A percentile compares a stretch with the other conserved stretches of the same genome.
These are phyloP conservation scores for Capsicum rhomboideum DNA, from an alignment of 257 asterid species.

Conservation along the genomic window DNA sequence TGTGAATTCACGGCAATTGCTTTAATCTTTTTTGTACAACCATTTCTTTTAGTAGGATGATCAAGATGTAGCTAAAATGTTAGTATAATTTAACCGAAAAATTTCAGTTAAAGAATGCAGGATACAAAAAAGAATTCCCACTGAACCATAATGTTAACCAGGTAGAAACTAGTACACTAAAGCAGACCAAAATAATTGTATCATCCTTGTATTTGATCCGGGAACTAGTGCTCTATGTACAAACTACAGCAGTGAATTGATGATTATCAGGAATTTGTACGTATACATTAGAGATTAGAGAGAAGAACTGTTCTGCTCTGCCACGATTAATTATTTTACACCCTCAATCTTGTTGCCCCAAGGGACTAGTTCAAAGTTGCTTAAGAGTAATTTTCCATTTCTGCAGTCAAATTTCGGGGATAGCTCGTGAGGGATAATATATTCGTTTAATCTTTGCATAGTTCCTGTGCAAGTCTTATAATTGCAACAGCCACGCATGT, in stretches of 20 bases:
- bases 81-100: not conserved
- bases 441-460: not conserved
- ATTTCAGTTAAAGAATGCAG: not conserved
- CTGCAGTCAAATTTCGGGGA: not conserved
- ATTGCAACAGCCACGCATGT: not conserved
- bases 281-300: not conserved
- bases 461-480: not conserved
- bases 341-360: not conserved
- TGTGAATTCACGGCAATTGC: not conserved
- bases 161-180: not conserved
- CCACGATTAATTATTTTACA: not conserved
- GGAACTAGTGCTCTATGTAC: not conserved
- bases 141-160: not conserved
- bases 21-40: conserved; percentile 2
- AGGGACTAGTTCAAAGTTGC: not conserved
- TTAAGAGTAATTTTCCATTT: not conserved
- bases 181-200: not conserved
- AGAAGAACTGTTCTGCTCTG: not conserved
- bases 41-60: conserved; percentile 4
- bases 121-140: not conserved
- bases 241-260: not conserved
- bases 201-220: not conserved
- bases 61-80: conserved; percentile 3
- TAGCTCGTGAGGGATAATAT: not conserved
- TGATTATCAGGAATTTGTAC: not conserved